Conservation (phyloP, 78 protist species). For the Guillardia theta region DNA sequence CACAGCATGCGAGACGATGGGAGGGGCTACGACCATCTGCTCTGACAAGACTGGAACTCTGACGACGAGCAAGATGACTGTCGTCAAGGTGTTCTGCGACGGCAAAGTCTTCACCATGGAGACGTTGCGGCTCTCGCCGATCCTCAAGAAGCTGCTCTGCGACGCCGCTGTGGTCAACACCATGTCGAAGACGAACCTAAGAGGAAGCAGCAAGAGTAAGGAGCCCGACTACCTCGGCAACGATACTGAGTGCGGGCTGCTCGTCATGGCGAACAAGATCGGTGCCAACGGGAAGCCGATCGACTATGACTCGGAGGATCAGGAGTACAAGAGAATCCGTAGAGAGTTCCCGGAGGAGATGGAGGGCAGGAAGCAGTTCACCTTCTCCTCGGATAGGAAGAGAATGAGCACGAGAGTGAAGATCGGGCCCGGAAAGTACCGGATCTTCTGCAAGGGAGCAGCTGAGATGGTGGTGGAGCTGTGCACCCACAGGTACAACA, state of each 20-base stretch:
- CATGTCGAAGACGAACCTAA: conserved; percentile 23
- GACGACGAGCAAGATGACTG: conserved; percentile 91
- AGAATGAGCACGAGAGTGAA: background rate
- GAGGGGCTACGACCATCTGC: conserved; percentile 84
- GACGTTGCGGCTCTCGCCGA: background rate
- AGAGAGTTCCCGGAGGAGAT: background rate
- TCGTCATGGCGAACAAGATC: background rate
- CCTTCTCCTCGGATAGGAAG: conserved; percentile 41
- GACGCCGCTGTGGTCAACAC: conserved; percentile 26
- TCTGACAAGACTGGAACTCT: conserved; percentile 91
- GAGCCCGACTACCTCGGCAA: background rate
- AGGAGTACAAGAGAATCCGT: background rate
- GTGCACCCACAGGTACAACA: background rate
- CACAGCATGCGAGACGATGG: conserved; percentile 98
- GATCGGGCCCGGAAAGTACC: background rate
- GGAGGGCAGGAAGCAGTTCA: background rate
- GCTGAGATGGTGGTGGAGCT: background rate
- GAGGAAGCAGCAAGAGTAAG: background rate
- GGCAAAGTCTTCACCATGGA: background rate
- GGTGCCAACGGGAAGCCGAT: background rate
- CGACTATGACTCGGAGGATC: background rate
- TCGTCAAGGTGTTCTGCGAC: conserved; percentile 47
- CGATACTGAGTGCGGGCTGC: conserved; percentile 45
- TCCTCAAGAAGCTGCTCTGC: background rate
- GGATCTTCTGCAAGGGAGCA: conserved; percentile 16